A percentile compares a stretch with the other conserved stretches of the same genome.
These are phyloP conservation scores for Castanea mollissima DNA, from an alignment of 306 rosid species.

Conservation along the genomic window DNA sequence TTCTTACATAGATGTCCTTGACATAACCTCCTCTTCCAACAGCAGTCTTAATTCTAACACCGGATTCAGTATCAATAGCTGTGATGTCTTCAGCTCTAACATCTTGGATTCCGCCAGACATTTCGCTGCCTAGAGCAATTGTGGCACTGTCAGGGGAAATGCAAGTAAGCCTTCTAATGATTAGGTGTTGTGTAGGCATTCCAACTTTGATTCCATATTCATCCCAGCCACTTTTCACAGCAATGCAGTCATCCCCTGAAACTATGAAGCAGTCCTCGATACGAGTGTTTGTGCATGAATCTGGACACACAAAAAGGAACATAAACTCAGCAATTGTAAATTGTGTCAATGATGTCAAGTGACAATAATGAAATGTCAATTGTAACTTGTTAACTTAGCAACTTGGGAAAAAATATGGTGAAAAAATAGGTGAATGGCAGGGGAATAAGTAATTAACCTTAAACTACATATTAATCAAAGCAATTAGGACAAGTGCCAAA, in stretches of 20 bases:
- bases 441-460: too few species aligned
- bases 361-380: too few species aligned
- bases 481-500: too few species aligned
- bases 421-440: too few species aligned
- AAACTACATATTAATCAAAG: background rate
- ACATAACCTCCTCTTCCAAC: conserved; percentile 73
- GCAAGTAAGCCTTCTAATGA: conserved; percentile 54
- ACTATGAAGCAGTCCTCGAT: conserved; percentile 69
- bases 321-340: background rate
- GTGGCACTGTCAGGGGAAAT: conserved; percentile 63
- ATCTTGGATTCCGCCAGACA: conserved; percentile 78
- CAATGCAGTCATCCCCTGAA: conserved; percentile 74
- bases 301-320: conserved; percentile 19
- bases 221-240: conserved; percentile 81
- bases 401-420: too few species aligned
- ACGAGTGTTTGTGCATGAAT: conserved; percentile 49
- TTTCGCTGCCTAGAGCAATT: conserved; percentile 75
- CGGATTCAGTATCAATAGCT: conserved; percentile 58
- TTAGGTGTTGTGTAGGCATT: conserved; percentile 54
- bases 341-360: background rate
- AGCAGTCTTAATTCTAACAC: conserved; percentile 61
- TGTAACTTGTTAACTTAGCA: too few species aligned
- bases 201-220: conserved; percentile 58
- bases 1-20: conserved; percentile 49
- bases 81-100: conserved; percentile 61